These are phyloP conservation scores for Macrolepiota fuliginosa DNA, from an alignment of 768 basidiomycete genomes.

Conservation along the genomic window DNA sequence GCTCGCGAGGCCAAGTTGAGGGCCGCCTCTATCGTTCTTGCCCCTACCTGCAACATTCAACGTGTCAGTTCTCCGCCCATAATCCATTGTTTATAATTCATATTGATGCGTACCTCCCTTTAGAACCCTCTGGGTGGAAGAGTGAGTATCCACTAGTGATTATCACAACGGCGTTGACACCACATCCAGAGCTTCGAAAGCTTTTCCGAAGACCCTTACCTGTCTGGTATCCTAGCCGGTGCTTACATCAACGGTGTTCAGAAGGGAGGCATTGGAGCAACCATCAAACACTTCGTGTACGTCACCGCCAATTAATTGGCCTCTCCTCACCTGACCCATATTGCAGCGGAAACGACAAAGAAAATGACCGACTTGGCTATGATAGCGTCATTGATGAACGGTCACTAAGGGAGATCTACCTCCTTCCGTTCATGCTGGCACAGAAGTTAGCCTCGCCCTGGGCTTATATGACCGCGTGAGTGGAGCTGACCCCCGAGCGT, in stretches of 20 bases:
- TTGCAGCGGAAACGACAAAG: slow-evolving; percentile 76
- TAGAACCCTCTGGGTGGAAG: slow-evolving; percentile 73
- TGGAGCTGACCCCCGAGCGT: slow-evolving; percentile 5
- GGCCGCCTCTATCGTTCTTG: slow-evolving; percentile 67
- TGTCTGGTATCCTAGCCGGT: slow-evolving; percentile 69
- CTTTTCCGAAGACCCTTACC: slow-evolving; percentile 75
- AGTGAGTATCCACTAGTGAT: slow-evolving; percentile 29
- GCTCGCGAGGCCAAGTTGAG: slow-evolving; percentile 71
- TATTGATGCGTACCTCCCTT: background rate
- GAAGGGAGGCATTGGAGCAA: slow-evolving; percentile 67
- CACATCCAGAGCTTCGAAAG: slow-evolving; percentile 62
- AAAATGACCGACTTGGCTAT: slow-evolving; percentile 69
- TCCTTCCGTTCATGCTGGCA: slow-evolving; percentile 75
- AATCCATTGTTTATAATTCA: background rate
- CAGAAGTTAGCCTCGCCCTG: slow-evolving; percentile 63
- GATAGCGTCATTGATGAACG: slow-evolving; percentile 65
- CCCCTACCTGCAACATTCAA: slow-evolving; percentile 85
- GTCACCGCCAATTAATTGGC: slow-evolving; percentile 11
- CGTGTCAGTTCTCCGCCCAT: slow-evolving; percentile 39
- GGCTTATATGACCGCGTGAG: slow-evolving; percentile 72
- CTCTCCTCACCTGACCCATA: background rate
- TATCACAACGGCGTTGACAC: background rate
- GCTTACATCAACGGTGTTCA: slow-evolving; percentile 80
- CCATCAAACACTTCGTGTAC: slow-evolving; percentile 85
- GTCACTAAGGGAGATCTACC: slow-evolving; percentile 71